Conservation (phyloP, 306 rosid species). For the Casuarina glauca region DNA sequence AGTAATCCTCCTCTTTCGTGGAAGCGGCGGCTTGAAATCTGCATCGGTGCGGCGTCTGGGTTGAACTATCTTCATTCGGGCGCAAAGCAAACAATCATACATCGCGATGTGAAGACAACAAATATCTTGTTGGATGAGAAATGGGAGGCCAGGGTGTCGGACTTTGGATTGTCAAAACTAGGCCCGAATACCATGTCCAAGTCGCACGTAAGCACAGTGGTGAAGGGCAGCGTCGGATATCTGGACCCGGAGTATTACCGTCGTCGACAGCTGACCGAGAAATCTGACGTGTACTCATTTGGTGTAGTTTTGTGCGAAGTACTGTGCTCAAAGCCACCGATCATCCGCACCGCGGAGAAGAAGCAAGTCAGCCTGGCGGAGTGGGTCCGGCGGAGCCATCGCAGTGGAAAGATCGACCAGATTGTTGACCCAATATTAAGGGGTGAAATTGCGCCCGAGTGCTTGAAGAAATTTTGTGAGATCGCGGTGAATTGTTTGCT, state of each 20-base stretch:
- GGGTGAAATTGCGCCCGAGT: not conserved
- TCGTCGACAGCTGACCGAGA: not conserved
- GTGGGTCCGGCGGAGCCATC: not conserved
- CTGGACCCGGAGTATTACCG: not conserved
- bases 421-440: not conserved
- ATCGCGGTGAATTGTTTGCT: conserved; percentile 4
- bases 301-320: conserved; percentile 6
- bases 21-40: not conserved
- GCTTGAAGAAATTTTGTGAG: not conserved
- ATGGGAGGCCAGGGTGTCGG: not conserved
- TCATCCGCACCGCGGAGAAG: not conserved
- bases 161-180: not conserved
- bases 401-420: not conserved
- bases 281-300: not conserved
- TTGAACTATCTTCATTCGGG: conserved; percentile 2
- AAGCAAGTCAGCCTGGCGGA: not conserved
- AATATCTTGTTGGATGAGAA: not conserved
- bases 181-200: not conserved
- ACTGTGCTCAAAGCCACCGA: not conserved
- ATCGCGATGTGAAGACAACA: not conserved
- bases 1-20: not conserved
- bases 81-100: not conserved
- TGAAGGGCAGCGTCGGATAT: not conserved
- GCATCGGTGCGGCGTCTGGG: not conserved
- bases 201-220: not conserved